phyloP scores from a whole-genome alignment of 306 rosid species.

The Vigna trinervia region DNA sequence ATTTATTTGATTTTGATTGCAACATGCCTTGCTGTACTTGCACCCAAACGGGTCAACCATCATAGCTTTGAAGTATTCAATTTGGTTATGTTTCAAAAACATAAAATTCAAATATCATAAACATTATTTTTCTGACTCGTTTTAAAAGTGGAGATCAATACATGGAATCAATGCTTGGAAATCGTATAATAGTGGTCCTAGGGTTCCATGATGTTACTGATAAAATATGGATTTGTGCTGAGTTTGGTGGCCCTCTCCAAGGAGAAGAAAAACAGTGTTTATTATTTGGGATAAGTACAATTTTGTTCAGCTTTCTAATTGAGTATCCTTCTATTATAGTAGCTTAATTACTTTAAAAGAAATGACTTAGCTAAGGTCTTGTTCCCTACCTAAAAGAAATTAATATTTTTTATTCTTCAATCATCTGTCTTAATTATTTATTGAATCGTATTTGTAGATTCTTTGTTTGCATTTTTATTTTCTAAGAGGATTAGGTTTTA shows the following conservation, averaged over 20 bases:
- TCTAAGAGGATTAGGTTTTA: background rate
- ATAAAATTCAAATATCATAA: constrained; percentile 14
- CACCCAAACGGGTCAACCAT: constrained; percentile 36
- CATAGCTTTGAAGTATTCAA: constrained; percentile 18
- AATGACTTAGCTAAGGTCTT: background rate
- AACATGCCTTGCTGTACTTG: constrained; percentile 37
- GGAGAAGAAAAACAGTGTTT: background rate
- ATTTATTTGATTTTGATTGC: constrained; percentile 29
- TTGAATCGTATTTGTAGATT: background rate
- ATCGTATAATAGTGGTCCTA: constrained; percentile 40
- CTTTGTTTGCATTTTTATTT: background rate
- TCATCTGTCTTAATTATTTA: background rate
- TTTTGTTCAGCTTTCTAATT: constrained; percentile 9
- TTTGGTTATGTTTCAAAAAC: constrained; percentile 1
- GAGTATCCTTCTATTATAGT: constrained; percentile 1
- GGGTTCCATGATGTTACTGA: constrained; percentile 19
- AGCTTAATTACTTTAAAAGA: background rate
- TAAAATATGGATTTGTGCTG: constrained; percentile 22
- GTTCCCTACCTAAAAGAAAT: background rate
- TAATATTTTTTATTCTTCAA: constrained; percentile 4
- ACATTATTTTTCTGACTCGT: constrained; percentile 7
- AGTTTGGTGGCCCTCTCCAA: constrained; percentile 31
- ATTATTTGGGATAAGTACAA: constrained; percentile 18
- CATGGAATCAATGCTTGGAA: constrained; percentile 36
- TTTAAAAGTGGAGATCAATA: constrained; percentile 21